Conservation (phyloP, 2,329 filamentous ascomycete species). For the Colletotrichum higginsianum region DNA sequence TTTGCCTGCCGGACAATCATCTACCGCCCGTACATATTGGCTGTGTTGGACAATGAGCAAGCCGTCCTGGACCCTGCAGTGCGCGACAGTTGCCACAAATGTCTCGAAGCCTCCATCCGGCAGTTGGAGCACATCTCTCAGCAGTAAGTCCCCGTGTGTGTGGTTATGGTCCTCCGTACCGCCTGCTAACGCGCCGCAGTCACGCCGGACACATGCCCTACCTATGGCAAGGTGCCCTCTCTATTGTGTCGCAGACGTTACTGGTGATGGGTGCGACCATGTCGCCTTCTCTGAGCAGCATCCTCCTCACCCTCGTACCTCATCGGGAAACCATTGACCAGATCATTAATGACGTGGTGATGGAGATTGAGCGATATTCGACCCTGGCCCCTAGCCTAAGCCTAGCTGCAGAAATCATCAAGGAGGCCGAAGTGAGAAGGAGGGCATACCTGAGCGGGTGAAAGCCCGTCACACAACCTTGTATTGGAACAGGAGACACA, state of each 20-base stretch:
- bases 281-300: conserved; percentile 78
- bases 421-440: conserved; percentile 82
- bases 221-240: conserved; percentile 87
- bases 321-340: conserved; percentile 76
- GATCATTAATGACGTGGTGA: conserved; percentile 83
- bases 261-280: conserved; percentile 89
- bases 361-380: conserved; percentile 82
- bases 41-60: conserved; percentile 83
- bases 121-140: conserved; percentile 85
- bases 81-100: conserved; percentile 84
- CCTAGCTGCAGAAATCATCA: conserved; percentile 84
- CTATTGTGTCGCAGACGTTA: conserved; percentile 85
- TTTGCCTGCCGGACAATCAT: conserved; percentile 91
- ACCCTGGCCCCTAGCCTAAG: conserved; percentile 82
- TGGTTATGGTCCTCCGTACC: background rate
- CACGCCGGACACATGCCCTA: conserved; percentile 89
- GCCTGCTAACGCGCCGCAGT: conserved; percentile 60
- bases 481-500: background rate
- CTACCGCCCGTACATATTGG: conserved; percentile 86
- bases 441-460: conserved; percentile 72
- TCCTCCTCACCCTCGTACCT: conserved; percentile 72
- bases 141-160: conserved; percentile 69
- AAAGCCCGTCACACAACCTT: conserved; percentile 42
- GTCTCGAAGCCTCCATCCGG: conserved; percentile 83
- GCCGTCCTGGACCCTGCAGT: conserved; percentile 80